Evolutionary conservation across 2,329 filamentous ascomycete species (phyloP).

Genomic region (Davidsoniella virescens): DNA sequence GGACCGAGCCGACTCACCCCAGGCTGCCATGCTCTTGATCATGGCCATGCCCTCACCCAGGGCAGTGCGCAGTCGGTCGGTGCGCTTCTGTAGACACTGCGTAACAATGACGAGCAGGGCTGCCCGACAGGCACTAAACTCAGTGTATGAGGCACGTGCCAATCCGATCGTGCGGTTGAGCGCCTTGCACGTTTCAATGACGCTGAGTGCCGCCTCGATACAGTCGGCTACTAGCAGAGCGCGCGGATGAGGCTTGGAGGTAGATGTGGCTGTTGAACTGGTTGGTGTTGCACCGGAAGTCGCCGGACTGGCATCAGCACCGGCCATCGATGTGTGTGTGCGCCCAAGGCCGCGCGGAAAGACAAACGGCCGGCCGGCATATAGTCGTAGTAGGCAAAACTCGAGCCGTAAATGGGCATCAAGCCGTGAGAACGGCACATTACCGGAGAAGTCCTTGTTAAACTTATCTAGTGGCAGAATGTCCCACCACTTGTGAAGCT

Average conservation of each 20-base stretch:
- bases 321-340: neutral
- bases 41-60: slow-evolving; percentile 32
- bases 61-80: slow-evolving; percentile 26
- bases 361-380: slow-evolving; percentile 36
- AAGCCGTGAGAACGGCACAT: slow-evolving; percentile 25
- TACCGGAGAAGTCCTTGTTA: slow-evolving; percentile 19
- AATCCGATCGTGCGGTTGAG: slow-evolving; percentile 35
- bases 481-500: slow-evolving; percentile 25
- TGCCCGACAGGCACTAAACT: slow-evolving; percentile 38
- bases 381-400: slow-evolving; percentile 36
- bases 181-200: slow-evolving; percentile 32
- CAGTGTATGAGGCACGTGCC: slow-evolving; percentile 37
- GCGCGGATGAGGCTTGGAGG: slow-evolving; percentile 17
- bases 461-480: slow-evolving; percentile 20
- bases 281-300: slow-evolving; percentile 8
- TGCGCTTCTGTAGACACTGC: slow-evolving; percentile 23
- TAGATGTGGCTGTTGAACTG: slow-evolving; percentile 19
- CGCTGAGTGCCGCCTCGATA: slow-evolving; percentile 33
- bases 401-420: slow-evolving; percentile 35
- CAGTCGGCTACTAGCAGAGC: slow-evolving; percentile 32
- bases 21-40: slow-evolving; percentile 36
- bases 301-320: slow-evolving; percentile 6
- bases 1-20: slow-evolving; percentile 34
- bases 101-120: slow-evolving; percentile 32
- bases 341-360: slow-evolving; percentile 20